phyloP scores from a whole-genome alignment of 2,329 filamentous ascomycete species.

The Neurospora sp. region DNA sequence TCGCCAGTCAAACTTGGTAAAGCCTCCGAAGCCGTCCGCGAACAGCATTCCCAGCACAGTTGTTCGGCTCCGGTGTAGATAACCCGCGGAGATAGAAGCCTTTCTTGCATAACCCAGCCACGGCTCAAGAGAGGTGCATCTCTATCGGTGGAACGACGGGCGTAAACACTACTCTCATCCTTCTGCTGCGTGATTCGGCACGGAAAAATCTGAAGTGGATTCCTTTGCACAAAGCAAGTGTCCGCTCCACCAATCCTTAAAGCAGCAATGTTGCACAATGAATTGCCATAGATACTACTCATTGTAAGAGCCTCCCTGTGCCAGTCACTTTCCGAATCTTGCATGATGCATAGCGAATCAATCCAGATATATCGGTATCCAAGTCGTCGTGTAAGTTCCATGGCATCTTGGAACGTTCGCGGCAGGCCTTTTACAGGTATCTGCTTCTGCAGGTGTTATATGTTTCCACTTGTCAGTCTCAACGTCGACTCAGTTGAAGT shows the following conservation, averaged over 20 bases:
- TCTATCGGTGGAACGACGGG: neutral
- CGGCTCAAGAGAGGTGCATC: neutral
- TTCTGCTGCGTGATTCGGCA: neutral
- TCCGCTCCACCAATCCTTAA: neutral
- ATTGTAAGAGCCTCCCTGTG: conserved; percentile 7
- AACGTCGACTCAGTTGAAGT: neutral
- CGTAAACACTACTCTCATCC: neutral
- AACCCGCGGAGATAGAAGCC: conserved; percentile 3
- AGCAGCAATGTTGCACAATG: conserved; percentile 3
- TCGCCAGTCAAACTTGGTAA: too few species aligned
- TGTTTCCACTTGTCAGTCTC: neutral
- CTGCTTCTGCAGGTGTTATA: neutral
- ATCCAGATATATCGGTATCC: conserved; percentile 2
- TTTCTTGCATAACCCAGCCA: conserved; percentile 6
- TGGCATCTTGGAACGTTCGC: neutral
- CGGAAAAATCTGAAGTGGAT: neutral
- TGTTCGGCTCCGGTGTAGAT: neutral
- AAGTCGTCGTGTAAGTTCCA: neutral
- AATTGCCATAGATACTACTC: conserved; percentile 6
- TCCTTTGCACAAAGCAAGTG: neutral
- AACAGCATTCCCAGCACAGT: conserved; percentile 3
- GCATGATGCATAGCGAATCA: conserved; percentile 2
- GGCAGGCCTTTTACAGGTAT: neutral
- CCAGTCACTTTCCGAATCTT: conserved; percentile 8
- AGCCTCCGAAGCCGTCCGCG: neutral